Conservation (phyloP, 2,329 filamentous ascomycete genomes). For the Cercospora nicotianae region DNA sequence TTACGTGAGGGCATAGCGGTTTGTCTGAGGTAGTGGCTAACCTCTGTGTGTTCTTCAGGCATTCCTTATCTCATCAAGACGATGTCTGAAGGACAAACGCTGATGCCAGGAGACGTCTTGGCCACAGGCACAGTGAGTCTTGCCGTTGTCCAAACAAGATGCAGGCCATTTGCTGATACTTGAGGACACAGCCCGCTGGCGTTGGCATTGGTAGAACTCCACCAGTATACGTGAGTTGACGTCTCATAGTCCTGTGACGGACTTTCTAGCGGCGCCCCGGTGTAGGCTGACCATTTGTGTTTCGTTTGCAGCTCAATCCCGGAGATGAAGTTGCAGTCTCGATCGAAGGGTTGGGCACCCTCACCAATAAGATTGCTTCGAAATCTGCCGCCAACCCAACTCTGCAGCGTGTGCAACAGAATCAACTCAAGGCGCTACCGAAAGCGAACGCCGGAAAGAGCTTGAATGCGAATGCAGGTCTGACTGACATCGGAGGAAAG, state of each 20-base stretch:
- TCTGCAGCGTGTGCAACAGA: conserved; percentile 11
- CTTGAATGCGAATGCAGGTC: conserved; percentile 33
- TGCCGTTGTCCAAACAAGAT: conserved; percentile 24
- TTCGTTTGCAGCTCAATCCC: conserved; percentile 34
- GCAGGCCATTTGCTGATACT: background rate
- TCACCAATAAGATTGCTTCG: conserved; percentile 38
- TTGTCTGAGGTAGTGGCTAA: background rate
- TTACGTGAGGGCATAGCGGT: background rate
- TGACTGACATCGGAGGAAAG: background rate
- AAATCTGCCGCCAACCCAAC: background rate
- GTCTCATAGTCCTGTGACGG: background rate
- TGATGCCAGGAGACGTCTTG: conserved; percentile 54
- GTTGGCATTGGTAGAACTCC: conserved; percentile 52
- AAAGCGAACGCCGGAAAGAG: background rate
- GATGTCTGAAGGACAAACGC: conserved; percentile 52
- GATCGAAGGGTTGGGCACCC: conserved; percentile 45
- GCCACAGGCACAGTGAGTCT: conserved; percentile 49
- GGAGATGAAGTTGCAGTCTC: conserved; percentile 47
- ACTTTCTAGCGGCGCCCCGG: background rate
- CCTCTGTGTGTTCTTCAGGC: conserved; percentile 18
- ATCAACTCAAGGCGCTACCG: conserved; percentile 21
- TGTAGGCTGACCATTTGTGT: background rate
- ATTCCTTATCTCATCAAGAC: conserved; percentile 51
- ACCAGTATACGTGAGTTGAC: conserved; percentile 38
- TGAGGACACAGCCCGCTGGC: conserved; percentile 40